Evolutionary conservation across 2,329 filamentous ascomycete genomes (phyloP), one percentile per base, ranked within the genome.

Genomic region (Helotiales sp.): DNA sequence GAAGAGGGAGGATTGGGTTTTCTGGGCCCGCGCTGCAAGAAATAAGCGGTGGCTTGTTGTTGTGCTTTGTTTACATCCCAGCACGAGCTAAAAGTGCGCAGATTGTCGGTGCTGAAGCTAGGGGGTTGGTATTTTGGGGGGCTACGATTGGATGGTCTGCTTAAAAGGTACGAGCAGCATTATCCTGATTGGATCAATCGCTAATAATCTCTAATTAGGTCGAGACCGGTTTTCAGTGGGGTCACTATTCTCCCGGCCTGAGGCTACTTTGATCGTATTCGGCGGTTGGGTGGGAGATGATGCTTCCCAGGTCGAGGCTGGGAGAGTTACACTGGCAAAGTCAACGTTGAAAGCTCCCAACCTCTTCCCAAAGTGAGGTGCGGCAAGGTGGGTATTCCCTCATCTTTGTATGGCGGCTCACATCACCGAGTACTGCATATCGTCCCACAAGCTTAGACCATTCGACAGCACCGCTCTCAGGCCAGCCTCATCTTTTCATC

Each of bases 41-140:
- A 33, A 33, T 48, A 33, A 33, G 46, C 46, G 46, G 46, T 48
- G 40, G 40, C 40, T 44, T 44, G 40, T 44, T 44, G 40, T 25
- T 2, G 13, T 44, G 36, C 5, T 44, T 44, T 44, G 40, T 44
- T 44, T 44, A 44, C 40, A 24, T 44, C 9, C 15, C 8, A 36
- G 15, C 8, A 15, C n/a, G 8, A 7, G 6, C 15, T 13, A 44
- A 25, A 44, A 27, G 8, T 4, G 19, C 40, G 24, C 10, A 44
- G 15, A 25, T 44, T 8, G 40, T 44, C 40, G 3, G 40, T 44
- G 40, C 40, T 12, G 22, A 15, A 25, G 22, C 40, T 44, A 44
- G 22, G 40, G 36, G 40, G 40, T 24, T 44, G 40, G 40, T 5
- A 44, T 12, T 25, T 7, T 17, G 12, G 2, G 27, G 22, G 40